phyloP scores from a whole-genome alignment of 2,329 filamentous ascomycete species.

The Cryphonectria nitschkei region DNA sequence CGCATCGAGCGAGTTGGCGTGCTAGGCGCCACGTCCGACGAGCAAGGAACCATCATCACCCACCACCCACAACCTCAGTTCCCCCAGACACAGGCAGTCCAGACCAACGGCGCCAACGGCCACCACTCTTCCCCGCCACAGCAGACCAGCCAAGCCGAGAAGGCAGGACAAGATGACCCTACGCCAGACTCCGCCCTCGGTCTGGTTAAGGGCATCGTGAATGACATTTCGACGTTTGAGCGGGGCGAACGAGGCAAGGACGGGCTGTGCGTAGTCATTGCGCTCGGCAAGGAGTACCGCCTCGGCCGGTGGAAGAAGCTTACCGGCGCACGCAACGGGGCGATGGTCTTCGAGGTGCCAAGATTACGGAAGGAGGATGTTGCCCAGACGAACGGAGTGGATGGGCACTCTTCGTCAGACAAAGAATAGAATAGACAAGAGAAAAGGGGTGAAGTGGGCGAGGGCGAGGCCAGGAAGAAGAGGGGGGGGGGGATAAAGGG shows the following conservation, averaged over 20 bases:
- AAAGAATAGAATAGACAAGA: slow-evolving; percentile 20
- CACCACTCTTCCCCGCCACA: not conserved
- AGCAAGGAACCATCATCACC: slow-evolving; percentile 28
- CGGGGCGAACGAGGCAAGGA: slow-evolving; percentile 75
- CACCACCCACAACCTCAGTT: slow-evolving; percentile 27
- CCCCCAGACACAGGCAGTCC: slow-evolving; percentile 29
- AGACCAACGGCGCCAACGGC: slow-evolving; percentile 33
- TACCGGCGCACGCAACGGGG: slow-evolving; percentile 73
- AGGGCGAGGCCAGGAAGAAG: not conserved
- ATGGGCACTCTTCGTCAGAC: slow-evolving; percentile 34
- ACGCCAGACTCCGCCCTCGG: slow-evolving; percentile 27
- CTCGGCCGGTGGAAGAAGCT: slow-evolving; percentile 79
- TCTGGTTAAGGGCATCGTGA: slow-evolving; percentile 75
- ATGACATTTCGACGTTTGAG: slow-evolving; percentile 87
- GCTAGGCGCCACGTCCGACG: slow-evolving; percentile 50
- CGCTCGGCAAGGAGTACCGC: slow-evolving; percentile 82
- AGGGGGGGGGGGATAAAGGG: no score
- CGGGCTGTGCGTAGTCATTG: slow-evolving; percentile 83
- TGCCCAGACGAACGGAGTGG: slow-evolving; percentile 38
- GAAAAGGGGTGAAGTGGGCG: not conserved
- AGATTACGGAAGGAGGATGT: slow-evolving; percentile 41
- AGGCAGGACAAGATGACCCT: slow-evolving; percentile 26
- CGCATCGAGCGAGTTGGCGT: slow-evolving; percentile 74
- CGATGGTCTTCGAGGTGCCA: slow-evolving; percentile 85
- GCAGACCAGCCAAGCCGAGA: slow-evolving; percentile 15